Percentiles rank a stretch among this genome's conserved stretches.
Evolutionary conservation across 176 grass and related monocot species (phyloP).

Genomic region (Triticum dicoccoides): DNA sequence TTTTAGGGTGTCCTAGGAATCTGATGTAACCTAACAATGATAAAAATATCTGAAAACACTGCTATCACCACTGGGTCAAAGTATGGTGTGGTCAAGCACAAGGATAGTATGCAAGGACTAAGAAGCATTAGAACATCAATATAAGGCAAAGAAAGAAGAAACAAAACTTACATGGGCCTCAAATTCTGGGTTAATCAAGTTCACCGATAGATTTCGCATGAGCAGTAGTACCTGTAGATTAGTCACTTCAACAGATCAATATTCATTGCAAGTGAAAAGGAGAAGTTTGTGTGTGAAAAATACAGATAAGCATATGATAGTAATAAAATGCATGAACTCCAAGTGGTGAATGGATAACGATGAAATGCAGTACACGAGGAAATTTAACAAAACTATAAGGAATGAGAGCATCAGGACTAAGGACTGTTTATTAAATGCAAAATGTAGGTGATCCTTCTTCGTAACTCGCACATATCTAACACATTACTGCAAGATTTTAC

Average conservation of each 20-base stretch:
- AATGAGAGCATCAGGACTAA: not conserved
- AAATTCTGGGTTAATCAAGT: slow-evolving; percentile 81
- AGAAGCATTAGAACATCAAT: not conserved
- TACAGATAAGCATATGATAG: not conserved
- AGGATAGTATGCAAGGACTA: not conserved
- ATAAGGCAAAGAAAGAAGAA: not conserved
- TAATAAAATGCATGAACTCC: not conserved
- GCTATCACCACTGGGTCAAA: not conserved
- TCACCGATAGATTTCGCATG: slow-evolving; percentile 87
- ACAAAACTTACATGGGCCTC: slow-evolving; percentile 72
- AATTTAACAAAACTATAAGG: not conserved
- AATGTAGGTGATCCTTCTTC: not conserved
- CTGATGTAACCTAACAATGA: not conserved
- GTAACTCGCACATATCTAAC: not conserved
- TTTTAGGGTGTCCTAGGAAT: not conserved
- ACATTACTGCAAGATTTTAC: not conserved
- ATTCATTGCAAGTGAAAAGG: not conserved
- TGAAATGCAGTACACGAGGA: not conserved
- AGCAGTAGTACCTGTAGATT: slow-evolving; percentile 72
- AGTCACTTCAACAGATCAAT: slow-evolving; percentile 1
- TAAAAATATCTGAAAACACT: not conserved
- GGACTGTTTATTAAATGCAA: not conserved
- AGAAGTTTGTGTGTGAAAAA: not conserved
- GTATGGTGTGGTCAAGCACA: not conserved
- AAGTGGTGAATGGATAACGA: not conserved